phyloP scores from a whole-genome alignment of 768 basidiomycete species.

The Rhizopogon vinicolor region DNA sequence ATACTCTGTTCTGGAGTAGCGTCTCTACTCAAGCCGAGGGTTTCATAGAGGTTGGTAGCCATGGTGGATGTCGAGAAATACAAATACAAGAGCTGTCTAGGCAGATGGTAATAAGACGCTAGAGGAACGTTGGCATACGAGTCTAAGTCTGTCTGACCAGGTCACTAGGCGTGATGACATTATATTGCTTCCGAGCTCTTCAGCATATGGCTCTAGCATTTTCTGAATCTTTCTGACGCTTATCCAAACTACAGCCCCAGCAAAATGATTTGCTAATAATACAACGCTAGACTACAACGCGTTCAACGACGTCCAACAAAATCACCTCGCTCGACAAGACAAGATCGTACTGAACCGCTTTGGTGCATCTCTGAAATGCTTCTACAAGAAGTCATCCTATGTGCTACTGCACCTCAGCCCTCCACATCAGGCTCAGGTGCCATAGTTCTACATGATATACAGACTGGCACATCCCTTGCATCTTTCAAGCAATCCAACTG shows the following conservation, averaged over 20 bases:
- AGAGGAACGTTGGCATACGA: too few relatives aligned
- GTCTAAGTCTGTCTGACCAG: too few relatives aligned
- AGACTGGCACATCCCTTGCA: slow-evolving; percentile 68
- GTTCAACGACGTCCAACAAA: too few relatives aligned
- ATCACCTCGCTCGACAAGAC: too few relatives aligned
- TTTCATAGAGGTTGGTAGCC: slow-evolving; percentile 62
- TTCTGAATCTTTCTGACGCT: too few relatives aligned
- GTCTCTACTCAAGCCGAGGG: slow-evolving; percentile 46
- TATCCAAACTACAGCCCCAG: too few relatives aligned
- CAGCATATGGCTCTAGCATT: too few relatives aligned
- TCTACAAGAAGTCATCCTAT: slow-evolving; percentile 67
- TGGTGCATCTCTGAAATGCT: slow-evolving; percentile 35
- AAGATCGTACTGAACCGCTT: background rate
- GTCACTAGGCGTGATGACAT: too few relatives aligned
- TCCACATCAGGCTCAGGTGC: slow-evolving; percentile 46
- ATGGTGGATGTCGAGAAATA: slow-evolving; percentile 25
- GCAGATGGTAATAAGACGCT: background rate
- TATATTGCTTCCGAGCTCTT: too few relatives aligned
- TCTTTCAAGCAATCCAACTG: slow-evolving; percentile 87
- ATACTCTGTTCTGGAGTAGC: slow-evolving; percentile 63
- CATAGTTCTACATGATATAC: slow-evolving; percentile 77
- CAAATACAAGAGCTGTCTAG: background rate
- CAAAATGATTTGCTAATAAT: too few relatives aligned
- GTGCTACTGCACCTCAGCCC: slow-evolving; percentile 46
- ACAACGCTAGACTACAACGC: too few relatives aligned